Evolutionary conservation across 176 grass and related monocot genomes (phyloP).

Genomic region (Zoysia japonica): DNA sequence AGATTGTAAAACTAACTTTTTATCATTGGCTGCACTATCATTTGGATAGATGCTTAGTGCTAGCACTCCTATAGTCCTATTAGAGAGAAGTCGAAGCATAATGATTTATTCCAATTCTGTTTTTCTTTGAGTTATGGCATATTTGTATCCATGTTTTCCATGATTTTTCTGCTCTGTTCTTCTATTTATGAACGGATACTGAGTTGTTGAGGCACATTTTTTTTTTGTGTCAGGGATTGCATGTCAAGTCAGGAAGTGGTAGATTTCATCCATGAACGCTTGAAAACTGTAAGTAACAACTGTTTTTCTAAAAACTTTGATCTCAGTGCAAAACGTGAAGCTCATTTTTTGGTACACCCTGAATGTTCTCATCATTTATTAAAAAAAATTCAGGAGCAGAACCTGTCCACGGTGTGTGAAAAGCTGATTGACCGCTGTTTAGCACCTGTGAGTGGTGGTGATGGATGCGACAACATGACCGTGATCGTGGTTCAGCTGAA

Average conservation of each 20-base stretch:
- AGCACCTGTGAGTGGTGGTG: constrained; percentile 63
- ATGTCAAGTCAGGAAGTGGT: constrained; percentile 90
- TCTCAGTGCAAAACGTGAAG: neutral
- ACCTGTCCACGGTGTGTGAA: constrained; percentile 68
- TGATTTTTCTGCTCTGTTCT: neutral
- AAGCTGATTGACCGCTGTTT: constrained; percentile 74
- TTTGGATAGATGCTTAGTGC: neutral
- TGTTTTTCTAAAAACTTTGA: constrained; percentile 3
- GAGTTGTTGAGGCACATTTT: constrained; percentile 5
- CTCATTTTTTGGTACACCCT: neutral
- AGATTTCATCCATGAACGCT: constrained; percentile 67
- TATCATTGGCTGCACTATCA: neutral
- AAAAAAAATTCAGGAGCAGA: constrained; percentile 50
- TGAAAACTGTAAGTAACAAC: constrained; percentile 63
- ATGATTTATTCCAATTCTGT: neutral
- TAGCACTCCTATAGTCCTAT: too few species aligned
- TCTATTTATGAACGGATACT: neutral
- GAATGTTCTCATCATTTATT: neutral
- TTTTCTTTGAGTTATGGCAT: neutral
- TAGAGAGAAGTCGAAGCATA: too few species aligned
- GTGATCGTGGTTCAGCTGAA: constrained; percentile 87
- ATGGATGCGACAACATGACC: constrained; percentile 96
- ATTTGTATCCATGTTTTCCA: neutral
- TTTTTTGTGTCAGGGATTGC: constrained; percentile 69
- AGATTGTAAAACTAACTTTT: neutral